A percentile compares a stretch with the other conserved stretches of the same genome.
These are phyloP conservation scores for Trichoderma gamsii DNA, from an alignment of 495 filamentous ascomycete species.

Conservation along the genomic window DNA sequence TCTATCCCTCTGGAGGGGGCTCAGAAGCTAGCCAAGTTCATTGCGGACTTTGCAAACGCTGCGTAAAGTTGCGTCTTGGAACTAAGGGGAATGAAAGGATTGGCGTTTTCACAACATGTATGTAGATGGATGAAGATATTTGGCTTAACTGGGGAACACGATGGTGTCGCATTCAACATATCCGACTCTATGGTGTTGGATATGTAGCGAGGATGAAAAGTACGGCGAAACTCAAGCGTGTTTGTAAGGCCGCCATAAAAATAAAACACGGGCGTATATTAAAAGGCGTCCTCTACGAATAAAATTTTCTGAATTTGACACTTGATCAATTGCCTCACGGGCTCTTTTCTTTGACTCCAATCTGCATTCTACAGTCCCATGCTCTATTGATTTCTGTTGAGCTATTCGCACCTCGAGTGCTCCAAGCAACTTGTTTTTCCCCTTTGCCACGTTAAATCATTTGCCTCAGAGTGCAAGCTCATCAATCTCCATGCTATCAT, in stretches of 20 bases:
- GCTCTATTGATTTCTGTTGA: no score
- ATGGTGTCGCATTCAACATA: neutral
- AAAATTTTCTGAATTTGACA: neutral
- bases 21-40: conserved; percentile 46
- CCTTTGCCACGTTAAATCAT: neutral
- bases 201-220: neutral
- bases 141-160: neutral
- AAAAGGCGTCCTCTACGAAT: no score
- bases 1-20: conserved; percentile 45
- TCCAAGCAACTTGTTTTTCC: no score
- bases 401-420: no score
- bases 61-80: neutral
- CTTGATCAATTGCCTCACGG: neutral
- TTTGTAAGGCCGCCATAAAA: neutral
- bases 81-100: neutral
- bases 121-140: neutral
- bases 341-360: no score
- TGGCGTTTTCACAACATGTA: neutral
- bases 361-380: no score
- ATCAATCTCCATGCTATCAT: conserved; percentile 7
- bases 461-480: neutral
- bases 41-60: conserved; percentile 42
- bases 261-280: neutral
- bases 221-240: neutral
- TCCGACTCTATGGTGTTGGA: neutral